phyloP scores from a whole-genome alignment of 106 monocot species.

The Gastrodia elata region DNA sequence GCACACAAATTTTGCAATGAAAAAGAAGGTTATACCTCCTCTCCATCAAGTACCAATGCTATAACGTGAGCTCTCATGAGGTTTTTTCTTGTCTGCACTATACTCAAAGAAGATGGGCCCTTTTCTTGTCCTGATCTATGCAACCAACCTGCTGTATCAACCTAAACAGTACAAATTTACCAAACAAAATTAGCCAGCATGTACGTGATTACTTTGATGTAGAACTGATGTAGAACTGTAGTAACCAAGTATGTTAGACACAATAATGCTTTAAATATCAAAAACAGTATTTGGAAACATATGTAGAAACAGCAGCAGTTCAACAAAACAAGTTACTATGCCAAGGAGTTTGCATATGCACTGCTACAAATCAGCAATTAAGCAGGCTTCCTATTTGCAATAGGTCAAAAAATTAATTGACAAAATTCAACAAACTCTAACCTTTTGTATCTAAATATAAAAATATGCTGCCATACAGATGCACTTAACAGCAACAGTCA shows the following conservation, averaged over 20 bases:
- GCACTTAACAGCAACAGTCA: neutral
- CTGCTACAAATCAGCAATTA: neutral
- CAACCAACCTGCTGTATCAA: slow-evolving; percentile 99
- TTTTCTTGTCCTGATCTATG: slow-evolving; percentile 86
- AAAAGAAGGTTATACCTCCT: slow-evolving; percentile 47
- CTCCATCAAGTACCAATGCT: slow-evolving; percentile 93
- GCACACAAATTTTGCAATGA: neutral
- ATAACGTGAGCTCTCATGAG: slow-evolving; percentile 97
- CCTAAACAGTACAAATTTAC: slow-evolving; percentile 34
- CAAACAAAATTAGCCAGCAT: neutral
- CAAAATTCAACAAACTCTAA: neutral
- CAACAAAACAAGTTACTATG: neutral
- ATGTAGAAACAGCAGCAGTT: neutral
- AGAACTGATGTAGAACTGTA: too few relatives aligned
- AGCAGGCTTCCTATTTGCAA: neutral
- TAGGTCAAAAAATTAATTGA: neutral
- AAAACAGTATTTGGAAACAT: neutral
- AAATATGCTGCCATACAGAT: neutral
- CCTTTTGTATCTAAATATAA: neutral
- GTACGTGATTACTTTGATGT: neutral
- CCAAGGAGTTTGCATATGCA: neutral
- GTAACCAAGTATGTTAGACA: neutral
- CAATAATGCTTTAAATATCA: neutral
- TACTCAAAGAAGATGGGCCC: slow-evolving; percentile 79
- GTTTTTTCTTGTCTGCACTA: slow-evolving; percentile 92